A percentile compares a stretch with the other conserved stretches of the same genome.
Evolutionary conservation across 495 filamentous ascomycete species (phyloP).

Genomic region (Penicillium ucsense): DNA sequence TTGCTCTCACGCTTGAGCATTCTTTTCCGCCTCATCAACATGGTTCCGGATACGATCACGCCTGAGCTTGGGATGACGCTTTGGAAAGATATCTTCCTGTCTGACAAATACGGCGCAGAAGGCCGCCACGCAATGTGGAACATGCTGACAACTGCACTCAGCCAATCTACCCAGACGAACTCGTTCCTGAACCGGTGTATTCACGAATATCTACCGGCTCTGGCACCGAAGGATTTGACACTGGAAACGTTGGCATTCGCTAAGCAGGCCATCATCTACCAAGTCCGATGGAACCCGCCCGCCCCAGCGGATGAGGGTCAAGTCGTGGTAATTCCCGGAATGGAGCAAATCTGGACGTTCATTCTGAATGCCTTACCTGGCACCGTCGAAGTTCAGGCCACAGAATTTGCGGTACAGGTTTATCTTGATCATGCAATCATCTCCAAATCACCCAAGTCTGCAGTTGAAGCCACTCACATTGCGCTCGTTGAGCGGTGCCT

Average conservation of each 20-base stretch:
- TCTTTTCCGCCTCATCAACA: slow-evolving; percentile 45
- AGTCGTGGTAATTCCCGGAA: slow-evolving; percentile 46
- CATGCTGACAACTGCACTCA: slow-evolving; percentile 45
- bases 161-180: slow-evolving; percentile 38
- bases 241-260: slow-evolving; percentile 58
- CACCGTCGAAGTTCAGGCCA: slow-evolving; percentile 60
- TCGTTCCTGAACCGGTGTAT: slow-evolving; percentile 59
- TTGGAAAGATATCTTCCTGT: slow-evolving; percentile 60
- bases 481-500: slow-evolving; percentile 70
- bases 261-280: slow-evolving; percentile 40
- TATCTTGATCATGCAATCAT: slow-evolving; percentile 53
- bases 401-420: slow-evolving; percentile 59
- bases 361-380: slow-evolving; percentile 60
- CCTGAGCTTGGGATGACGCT: slow-evolving; percentile 49
- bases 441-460: slow-evolving; percentile 30
- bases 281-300: slow-evolving; percentile 33
- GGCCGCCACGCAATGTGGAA: slow-evolving; percentile 58
- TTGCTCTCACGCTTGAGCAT: slow-evolving; percentile 48
- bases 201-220: slow-evolving; percentile 50
- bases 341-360: slow-evolving; percentile 77
- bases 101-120: slow-evolving; percentile 41
- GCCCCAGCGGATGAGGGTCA: slow-evolving; percentile 31
- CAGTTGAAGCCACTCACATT: slow-evolving; percentile 63
- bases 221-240: slow-evolving; percentile 58
- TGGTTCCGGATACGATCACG: slow-evolving; percentile 50